These are phyloP conservation scores for Solanum chacoense DNA, from an alignment of 305 asterid species.

Conservation along the genomic window DNA sequence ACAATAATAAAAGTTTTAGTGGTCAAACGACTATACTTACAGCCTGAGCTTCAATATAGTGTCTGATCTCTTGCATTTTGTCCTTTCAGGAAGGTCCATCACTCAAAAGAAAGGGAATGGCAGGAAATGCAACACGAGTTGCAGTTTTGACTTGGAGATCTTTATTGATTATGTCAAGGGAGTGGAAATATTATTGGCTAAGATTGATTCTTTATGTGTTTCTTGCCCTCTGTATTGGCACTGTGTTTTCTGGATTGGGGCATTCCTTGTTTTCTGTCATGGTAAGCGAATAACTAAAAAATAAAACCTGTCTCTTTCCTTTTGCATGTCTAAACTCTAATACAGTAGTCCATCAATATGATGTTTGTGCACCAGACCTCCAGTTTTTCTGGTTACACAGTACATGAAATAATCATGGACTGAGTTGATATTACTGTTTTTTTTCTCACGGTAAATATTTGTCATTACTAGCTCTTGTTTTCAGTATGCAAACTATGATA, in stretches of 20 bases:
- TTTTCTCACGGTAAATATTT: background rate
- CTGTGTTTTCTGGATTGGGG: constrained; percentile 68
- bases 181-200: constrained; percentile 98
- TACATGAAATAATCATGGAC: background rate
- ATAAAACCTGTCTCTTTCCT: background rate
- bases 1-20: background rate
- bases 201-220: constrained; percentile 72
- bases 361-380: background rate
- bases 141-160: constrained; percentile 95
- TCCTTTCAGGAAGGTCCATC: constrained; percentile 70
- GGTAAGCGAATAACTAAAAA: constrained; percentile 35
- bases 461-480: background rate
- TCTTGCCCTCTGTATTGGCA: constrained; percentile 58
- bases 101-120: constrained; percentile 80
- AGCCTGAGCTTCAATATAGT: background rate
- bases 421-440: background rate
- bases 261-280: constrained; percentile 80
- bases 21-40: background rate
- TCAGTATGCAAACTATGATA: background rate
- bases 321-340: background rate
- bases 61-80: constrained; percentile 3
- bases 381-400: background rate
- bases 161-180: constrained; percentile 92
- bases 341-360: background rate
- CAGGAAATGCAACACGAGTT: constrained; percentile 48